Evolutionary conservation across 202 grass and related monocot genomes (phyloP), one percentile per base, ranked within the genome.

Genomic region (Carex arenaria): DNA sequence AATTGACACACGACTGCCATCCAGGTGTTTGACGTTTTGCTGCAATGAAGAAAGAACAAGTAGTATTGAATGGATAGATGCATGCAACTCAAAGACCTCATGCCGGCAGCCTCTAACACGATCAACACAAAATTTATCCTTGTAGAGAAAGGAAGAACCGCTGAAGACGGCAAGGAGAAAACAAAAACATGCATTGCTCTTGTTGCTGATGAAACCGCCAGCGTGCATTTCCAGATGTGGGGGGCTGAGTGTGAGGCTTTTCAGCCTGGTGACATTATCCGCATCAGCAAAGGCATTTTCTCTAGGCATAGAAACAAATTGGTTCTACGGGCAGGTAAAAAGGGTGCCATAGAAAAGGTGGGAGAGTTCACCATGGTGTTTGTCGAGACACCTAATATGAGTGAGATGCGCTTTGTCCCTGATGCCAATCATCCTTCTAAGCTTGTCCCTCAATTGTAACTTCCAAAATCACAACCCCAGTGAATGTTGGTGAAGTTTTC

Each of bases 361-460:
- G 88, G 89, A 7, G 92, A 95, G 84, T 95, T 91, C 85, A 89
- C 92, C 57, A 95, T 95, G 90, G 13, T 87, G 20, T 93, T 98
- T 64, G 95, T 92, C 9, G 92, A 98, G 85, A 91, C 89, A 36
- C 95, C 92, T 18, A 98, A 98, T 86, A 91, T 93, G 90, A 98
- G 92, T 55, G 90, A 98, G 92, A 10, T 94, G 80, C 85, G 59
- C 72, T 88, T 90, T 83, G 72, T 26, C 1, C 71, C 36, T 2
- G 86, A 97, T 77, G 86, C 86, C 32, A 71, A 5, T 23, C 79
- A 92, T 61, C 76, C 86, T 14, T 66, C 69, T 55, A 85, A 81
- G 76, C 87, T 94, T 86, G 75, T 97, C 69, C 84, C 87, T 77
- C 89, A 97, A 87, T 85, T 88, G 47, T n/a, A 61, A 36, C 17